Evolutionary conservation across 23 red algal species (phyloP), one percentile per base, ranked within the genome.

Genomic region (Agarophyton chilense): DNA sequence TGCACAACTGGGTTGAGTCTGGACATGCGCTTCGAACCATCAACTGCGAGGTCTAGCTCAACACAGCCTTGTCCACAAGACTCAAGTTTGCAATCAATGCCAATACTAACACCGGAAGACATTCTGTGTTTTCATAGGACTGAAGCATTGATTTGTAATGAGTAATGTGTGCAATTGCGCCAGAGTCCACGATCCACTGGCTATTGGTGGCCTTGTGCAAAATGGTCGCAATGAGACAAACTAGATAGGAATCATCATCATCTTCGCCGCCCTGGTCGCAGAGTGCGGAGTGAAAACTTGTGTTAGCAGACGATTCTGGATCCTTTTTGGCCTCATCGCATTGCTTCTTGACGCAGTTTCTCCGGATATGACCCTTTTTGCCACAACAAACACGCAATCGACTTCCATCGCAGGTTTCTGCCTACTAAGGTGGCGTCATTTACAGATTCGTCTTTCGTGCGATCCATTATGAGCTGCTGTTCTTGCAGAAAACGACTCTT

Each of bases 401-500:
- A 41, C 7, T 47, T 74, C 36, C 7, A 33, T 8, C 42, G 14
- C 9, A n/a, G 12, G 12, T 47, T 6, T 12, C 44, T 47, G 44
- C 44, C 6, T 6, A 47, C 44, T 12, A 47, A 12, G 12, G 44
- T 12, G 6, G 44, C 44, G 7, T 47, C 12, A 12, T 12, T 47
- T 12, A 6, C 7, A 12, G 36, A 47, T 16, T 52, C 21, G 12
- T 80, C 76, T 31, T 52, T 80, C 8, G 0, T 16, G 22, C 51
- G 1, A 54, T 80, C 76, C 17, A 17, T 41, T 0, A 71, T 67
- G 9, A 0, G 0, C 29, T 75, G 82, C 51, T 87, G 24, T 61
- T 87, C 60, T 74, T 57, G 82, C 65, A 87, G 0, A 0, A 74
- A 51, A 74, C 64, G 65, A 74, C 82, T 76, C 82, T 76, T 87